phyloP scores from a whole-genome alignment of 768 basidiomycete genomes.

The Pisolithus orientalis region DNA sequence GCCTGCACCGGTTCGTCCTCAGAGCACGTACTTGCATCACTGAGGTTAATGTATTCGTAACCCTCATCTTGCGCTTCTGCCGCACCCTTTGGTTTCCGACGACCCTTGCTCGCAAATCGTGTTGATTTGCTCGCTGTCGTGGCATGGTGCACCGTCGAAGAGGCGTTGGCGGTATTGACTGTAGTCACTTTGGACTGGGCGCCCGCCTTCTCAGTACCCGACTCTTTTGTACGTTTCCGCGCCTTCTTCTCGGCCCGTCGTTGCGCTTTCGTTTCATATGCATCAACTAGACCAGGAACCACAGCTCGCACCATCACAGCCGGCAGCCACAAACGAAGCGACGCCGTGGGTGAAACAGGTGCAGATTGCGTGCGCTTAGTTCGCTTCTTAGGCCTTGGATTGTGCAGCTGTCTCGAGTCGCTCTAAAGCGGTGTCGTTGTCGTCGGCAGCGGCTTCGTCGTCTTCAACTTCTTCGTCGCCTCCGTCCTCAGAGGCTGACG shows the following conservation, averaged over 20 bases:
- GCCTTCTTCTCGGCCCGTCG: slow-evolving; percentile 37
- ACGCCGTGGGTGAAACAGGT: slow-evolving; percentile 43
- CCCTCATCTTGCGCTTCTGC: slow-evolving; percentile 22
- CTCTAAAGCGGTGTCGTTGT: slow-evolving; percentile 7
- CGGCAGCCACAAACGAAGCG: slow-evolving; percentile 74
- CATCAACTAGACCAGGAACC: slow-evolving; percentile 57
- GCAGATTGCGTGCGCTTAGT: slow-evolving; percentile 35
- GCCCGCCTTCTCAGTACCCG: neutral
- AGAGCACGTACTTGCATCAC: slow-evolving; percentile 17
- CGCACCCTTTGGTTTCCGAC: slow-evolving; percentile 16
- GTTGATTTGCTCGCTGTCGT: slow-evolving; percentile 6
- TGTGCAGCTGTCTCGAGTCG: slow-evolving; percentile 23
- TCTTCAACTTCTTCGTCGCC: slow-evolving; percentile 41
- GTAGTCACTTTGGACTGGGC: neutral
- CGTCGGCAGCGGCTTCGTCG: slow-evolving; percentile 23
- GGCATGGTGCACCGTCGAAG: neutral
- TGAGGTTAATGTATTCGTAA: slow-evolving; percentile 22
- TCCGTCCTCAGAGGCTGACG: slow-evolving; percentile 41
- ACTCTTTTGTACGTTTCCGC: slow-evolving; percentile 12
- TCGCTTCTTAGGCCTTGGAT: slow-evolving; percentile 21
- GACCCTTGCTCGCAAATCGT: slow-evolving; percentile 3
- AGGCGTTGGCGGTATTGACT: neutral
- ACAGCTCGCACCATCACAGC: slow-evolving; percentile 68
- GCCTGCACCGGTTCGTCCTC: neutral
- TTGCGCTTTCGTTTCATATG: slow-evolving; percentile 52